Evolutionary conservation across 495 filamentous ascomycete genomes (phyloP).

Genomic region (Xylaria nigripes): DNA sequence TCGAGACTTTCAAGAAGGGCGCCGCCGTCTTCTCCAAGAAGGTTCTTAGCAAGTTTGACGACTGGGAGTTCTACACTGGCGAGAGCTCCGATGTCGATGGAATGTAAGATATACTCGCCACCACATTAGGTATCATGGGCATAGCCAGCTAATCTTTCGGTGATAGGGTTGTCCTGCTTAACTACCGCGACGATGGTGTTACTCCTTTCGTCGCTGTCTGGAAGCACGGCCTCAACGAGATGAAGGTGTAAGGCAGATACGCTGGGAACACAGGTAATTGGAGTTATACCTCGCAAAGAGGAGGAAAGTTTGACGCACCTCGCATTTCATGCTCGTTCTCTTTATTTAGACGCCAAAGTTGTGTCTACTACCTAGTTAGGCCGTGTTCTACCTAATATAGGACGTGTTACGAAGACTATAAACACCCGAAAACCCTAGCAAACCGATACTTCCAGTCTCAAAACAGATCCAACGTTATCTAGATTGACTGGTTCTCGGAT

Average conservation of each 20-base stretch:
- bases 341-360: slow-evolving; percentile 4
- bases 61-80: slow-evolving; percentile 91
- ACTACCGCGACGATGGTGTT: slow-evolving; percentile 92
- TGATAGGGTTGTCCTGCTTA: slow-evolving; percentile 78
- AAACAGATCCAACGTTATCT: background rate
- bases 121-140: slow-evolving; percentile 7
- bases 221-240: slow-evolving; percentile 87
- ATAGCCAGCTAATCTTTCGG: slow-evolving; percentile 14
- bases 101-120: slow-evolving; percentile 55
- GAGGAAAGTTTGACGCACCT: background rate
- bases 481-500: background rate
- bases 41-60: slow-evolving; percentile 76
- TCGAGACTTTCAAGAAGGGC: slow-evolving; percentile 69
- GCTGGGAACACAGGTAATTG: background rate
- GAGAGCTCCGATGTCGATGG: slow-evolving; percentile 84
- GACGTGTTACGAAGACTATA: background rate
- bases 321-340: background rate
- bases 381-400: slow-evolving; percentile 1
- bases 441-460: background rate
- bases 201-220: slow-evolving; percentile 86
- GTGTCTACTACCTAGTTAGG: slow-evolving; percentile 1
- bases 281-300: background rate
- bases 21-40: slow-evolving; percentile 65
- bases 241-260: slow-evolving; percentile 71
- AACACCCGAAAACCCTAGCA: background rate